A percentile compares a stretch with the other conserved stretches of the same genome.
These are phyloP conservation scores for Podosphaera xanthii DNA, from an alignment of 2,329 filamentous ascomycete species.

Conservation along the genomic window DNA sequence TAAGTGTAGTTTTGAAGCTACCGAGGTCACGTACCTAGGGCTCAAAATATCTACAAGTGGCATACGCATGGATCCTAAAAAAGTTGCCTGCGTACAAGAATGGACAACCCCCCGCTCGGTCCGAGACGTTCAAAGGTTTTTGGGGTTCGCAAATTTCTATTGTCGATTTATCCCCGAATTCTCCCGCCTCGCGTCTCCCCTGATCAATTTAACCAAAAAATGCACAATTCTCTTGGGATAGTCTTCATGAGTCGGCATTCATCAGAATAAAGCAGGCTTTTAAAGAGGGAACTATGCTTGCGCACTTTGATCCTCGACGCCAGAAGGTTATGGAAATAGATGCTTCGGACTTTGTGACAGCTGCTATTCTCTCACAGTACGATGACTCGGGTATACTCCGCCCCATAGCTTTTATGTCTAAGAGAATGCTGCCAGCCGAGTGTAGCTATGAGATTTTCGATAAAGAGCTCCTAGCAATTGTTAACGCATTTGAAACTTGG, in stretches of 20 bases:
- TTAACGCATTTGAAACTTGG: no score
- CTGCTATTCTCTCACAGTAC: no score
- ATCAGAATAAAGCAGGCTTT: not conserved
- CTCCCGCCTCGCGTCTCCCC: not conserved
- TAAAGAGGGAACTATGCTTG: no score
- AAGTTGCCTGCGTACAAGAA: not conserved
- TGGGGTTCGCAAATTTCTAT: not conserved
- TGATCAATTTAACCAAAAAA: not conserved
- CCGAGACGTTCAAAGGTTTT: not conserved
- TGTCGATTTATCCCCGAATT: not conserved
- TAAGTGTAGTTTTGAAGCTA: not conserved
- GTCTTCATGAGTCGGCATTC: not conserved
- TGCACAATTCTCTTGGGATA: not conserved
- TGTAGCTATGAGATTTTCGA: not conserved
- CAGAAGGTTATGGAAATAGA: no score
- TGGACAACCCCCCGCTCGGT: not conserved
- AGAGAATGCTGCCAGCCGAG: not conserved
- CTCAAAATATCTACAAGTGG: conserved; percentile 1
- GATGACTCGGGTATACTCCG: no score
- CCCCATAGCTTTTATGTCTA: not conserved
- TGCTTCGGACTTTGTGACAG: no score
- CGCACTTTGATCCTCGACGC: no score
- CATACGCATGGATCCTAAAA: not conserved
- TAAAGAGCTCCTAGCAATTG: not conserved
- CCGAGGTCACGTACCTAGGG: conserved; percentile 1